Base-by-base conservation (phyloP, 1,284 basidiomycete genomes). In the Sporisorium sorghi region DNA sequence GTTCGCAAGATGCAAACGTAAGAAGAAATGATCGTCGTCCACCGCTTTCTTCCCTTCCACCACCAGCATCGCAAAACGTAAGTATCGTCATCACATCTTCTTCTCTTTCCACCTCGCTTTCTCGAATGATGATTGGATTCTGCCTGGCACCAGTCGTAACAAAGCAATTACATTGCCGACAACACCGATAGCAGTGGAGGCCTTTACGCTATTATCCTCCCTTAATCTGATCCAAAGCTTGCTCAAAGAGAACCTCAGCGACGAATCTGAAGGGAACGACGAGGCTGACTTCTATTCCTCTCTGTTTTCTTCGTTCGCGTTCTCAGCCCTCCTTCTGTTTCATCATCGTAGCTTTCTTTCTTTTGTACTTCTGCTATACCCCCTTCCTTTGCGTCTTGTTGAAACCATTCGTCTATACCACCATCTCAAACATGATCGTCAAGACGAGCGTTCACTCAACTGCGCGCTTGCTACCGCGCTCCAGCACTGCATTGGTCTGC, bases 101-200 rank as follows among this genome's bases (percentile, higher is more conserved):
- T 42, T 37, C n/a, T 46, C 33, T 37, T 37, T 26, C 6, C 12
- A 17, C 11, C 19, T 14, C 40, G 30, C 33, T 52, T 67, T n/a
- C n/a, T n/a, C 67, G 54, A 70, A 76, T 75, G 73, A 75, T 75
- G 73, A 75, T 67, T 67, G 63, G 68, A 71, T 64, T 67, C 72
- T 75, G 68, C 68, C 73, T 75, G 73, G 73, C 73, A 75, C 73
- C 73, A 75, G 67, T 75, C 73, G 68, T 75, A 75, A 71, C 52
- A 65, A 69, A 67, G 71, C 71, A 73, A 73, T 54, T 57, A 23
- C 63, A 56, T 70, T 75, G 73, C 68, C 68, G 73, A 75, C 64
- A 75, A 70, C 19, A 37, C 62, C 64, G 63, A 71, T 67, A 51
- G 73, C 68, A 71, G 72, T 70, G 67, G 64, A 73, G 73, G 63